These are phyloP conservation scores for Metarhizium rileyi DNA, from an alignment of 2,329 filamentous ascomycete genomes.

Conservation along the genomic window DNA sequence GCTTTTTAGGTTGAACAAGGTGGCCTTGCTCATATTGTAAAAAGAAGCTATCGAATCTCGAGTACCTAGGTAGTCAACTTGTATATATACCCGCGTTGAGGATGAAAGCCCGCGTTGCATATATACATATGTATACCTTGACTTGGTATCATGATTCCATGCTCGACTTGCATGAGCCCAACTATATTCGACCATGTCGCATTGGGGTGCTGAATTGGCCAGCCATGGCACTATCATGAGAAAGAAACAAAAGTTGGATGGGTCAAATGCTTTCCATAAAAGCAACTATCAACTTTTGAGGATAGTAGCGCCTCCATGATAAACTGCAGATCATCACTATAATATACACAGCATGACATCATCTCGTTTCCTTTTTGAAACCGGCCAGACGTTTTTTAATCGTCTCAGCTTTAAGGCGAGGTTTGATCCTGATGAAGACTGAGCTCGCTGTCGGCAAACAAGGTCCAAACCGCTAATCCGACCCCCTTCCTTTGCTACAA, in stretches of 20 bases:
- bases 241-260: background rate
- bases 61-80: background rate
- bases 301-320: background rate
- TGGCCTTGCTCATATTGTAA: background rate
- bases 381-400: background rate
- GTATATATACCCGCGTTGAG: too few species aligned
- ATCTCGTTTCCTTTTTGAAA: background rate
- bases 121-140: too few species aligned
- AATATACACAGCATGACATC: background rate
- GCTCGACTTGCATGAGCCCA: too few species aligned
- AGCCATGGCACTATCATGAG: too few species aligned
- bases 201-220: too few species aligned
- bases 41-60: background rate
- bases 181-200: too few species aligned
- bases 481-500: constrained; percentile 20
- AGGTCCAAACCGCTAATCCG: constrained; percentile 15
- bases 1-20: background rate
- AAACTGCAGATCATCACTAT: background rate
- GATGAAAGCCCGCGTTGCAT: too few species aligned
- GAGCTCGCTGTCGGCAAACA: background rate
- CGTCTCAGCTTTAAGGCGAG: background rate
- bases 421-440: background rate
- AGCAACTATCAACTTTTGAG: background rate
- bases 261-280: background rate
- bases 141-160: too few species aligned